Conservation (phyloP, 2,329 filamentous ascomycete genomes). For the Penicillium rolfsii region DNA sequence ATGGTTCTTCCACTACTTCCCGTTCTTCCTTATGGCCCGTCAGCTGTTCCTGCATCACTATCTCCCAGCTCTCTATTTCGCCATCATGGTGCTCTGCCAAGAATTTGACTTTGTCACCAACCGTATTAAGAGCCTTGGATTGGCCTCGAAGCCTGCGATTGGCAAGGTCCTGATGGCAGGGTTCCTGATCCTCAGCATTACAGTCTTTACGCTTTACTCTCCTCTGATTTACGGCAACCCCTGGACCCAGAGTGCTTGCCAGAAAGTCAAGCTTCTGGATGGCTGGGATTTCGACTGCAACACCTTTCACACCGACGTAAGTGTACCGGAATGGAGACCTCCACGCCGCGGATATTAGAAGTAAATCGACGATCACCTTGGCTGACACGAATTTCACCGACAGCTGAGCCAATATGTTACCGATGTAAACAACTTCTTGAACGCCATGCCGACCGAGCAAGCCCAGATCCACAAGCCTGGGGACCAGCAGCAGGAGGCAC, state of each 20-base stretch:
- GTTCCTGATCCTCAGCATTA: slow-evolving; percentile 74
- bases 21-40: slow-evolving; percentile 96
- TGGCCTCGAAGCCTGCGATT: slow-evolving; percentile 71
- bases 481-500: slow-evolving; percentile 24
- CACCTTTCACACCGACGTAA: slow-evolving; percentile 83
- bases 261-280: slow-evolving; percentile 79
- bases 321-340: slow-evolving; percentile 51
- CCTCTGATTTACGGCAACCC: slow-evolving; percentile 90
- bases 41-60: slow-evolving; percentile 99
- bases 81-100: slow-evolving; percentile 85
- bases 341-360: slow-evolving; percentile 34
- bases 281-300: slow-evolving; percentile 99
- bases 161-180: slow-evolving; percentile 73
- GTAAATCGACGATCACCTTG: slow-evolving; percentile 19
- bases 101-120: slow-evolving; percentile 82
- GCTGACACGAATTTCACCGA: slow-evolving; percentile 32
- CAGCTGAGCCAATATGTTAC: slow-evolving; percentile 48
- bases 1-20: slow-evolving; percentile 98
- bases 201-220: slow-evolving; percentile 80
- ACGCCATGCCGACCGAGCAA: slow-evolving; percentile 30
- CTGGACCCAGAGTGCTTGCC: slow-evolving; percentile 90
- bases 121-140: slow-evolving; percentile 68
- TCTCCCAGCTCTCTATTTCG: slow-evolving; percentile 95
- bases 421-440: slow-evolving; percentile 12
- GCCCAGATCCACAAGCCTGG: slow-evolving; percentile 22